Evolutionary conservation across 805 yeast genomes (phyloP).

Genomic region (Monosporozyma unispora): DNA sequence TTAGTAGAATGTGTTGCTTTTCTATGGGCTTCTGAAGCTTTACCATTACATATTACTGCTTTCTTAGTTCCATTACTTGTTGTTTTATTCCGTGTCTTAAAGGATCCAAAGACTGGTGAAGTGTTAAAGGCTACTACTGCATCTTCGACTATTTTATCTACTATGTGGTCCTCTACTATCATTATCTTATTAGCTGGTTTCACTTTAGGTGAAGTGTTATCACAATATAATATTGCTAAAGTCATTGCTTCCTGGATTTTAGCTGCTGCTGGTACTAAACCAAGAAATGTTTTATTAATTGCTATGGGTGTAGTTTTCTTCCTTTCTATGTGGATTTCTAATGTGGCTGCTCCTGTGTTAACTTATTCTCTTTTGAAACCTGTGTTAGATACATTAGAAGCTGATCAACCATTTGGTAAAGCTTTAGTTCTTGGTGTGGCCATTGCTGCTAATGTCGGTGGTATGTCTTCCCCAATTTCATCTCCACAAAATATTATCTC

Average conservation of each 20-base stretch:
- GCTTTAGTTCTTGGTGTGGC: conserved; percentile 88
- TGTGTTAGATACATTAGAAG: conserved; percentile 65
- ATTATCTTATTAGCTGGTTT: conserved; percentile 88
- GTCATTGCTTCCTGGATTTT: conserved; percentile 80
- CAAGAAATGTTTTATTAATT: conserved; percentile 63
- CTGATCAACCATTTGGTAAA: conserved; percentile 68
- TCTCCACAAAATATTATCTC: conserved; percentile 95
- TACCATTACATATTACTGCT: conserved; percentile 87
- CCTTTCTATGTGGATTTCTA: conserved; percentile 90
- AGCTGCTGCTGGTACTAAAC: conserved; percentile 73
- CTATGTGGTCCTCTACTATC: conserved; percentile 94
- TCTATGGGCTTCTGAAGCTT: conserved; percentile 92
- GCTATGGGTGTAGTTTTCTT: conserved; percentile 82
- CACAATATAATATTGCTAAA: conserved; percentile 84
- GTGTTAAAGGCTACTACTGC: conserved; percentile 61
- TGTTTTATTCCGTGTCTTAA: conserved; percentile 59
- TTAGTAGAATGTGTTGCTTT: conserved; percentile 55
- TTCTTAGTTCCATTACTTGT: conserved; percentile 72
- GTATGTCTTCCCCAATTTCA: conserved; percentile 94
- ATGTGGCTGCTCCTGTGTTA: conserved; percentile 93
- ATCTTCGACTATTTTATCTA: conserved; percentile 53
- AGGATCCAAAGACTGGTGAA: conserved; percentile 38
- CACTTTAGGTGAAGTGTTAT: conserved; percentile 85
- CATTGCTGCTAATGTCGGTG: conserved; percentile 83
- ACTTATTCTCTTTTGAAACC: conserved; percentile 86